Percentiles rank a stretch among this genome's conserved stretches.
Conservation (phyloP, 139 green algal species). For the Picocystis salinarum region DNA sequence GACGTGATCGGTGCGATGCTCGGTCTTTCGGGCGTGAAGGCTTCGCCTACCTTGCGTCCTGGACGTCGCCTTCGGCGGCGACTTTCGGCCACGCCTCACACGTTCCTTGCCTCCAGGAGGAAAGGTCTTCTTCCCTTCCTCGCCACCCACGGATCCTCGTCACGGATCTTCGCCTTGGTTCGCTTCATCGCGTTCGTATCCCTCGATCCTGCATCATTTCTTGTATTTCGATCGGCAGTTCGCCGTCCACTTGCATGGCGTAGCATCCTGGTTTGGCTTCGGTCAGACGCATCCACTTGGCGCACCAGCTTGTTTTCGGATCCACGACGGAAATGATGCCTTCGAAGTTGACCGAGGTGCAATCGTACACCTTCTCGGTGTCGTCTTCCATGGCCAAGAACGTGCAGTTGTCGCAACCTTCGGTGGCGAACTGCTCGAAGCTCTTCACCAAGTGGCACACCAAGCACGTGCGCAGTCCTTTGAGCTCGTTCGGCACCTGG, state of each 20-base stretch:
- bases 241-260: conserved; percentile 14
- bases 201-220: conserved; percentile 6
- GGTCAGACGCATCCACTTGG: conserved; percentile 42
- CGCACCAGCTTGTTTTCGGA: conserved; percentile 35
- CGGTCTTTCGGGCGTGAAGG: no score
- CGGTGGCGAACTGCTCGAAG: conserved; percentile 23
- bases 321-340: conserved; percentile 42
- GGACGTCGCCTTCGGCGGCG: no score
- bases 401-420: conserved; percentile 55
- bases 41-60: no score
- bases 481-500: no score
- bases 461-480: not conserved
- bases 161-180: no score
- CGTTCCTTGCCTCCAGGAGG: no score
- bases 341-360: conserved; percentile 52
- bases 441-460: not conserved
- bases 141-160: no score
- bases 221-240: conserved; percentile 7
- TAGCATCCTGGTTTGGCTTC: conserved; percentile 17
- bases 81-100: no score
- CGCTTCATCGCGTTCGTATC: no score
- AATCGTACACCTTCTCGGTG: conserved; percentile 28
- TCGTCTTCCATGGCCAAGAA: conserved; percentile 35
- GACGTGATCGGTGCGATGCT: no score
- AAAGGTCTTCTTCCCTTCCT: no score